Conservation (phyloP, 2,329 filamentous ascomycete genomes). For the Epicoccum sorghinum region DNA sequence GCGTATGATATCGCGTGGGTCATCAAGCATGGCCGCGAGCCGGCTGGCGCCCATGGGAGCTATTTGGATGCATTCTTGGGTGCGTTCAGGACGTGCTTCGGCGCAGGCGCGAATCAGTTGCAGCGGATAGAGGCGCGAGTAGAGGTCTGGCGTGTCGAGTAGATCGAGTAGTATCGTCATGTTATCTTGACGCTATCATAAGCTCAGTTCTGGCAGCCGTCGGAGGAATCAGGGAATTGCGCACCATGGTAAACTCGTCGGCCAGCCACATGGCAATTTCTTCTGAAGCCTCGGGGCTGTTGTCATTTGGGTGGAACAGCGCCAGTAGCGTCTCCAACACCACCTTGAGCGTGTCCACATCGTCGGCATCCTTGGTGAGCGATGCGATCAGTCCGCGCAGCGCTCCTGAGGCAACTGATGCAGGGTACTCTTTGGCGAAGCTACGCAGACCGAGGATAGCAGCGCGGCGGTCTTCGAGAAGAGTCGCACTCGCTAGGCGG, state of each 20-base stretch:
- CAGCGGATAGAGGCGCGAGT: conserved; percentile 86
- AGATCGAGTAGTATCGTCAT: conserved; percentile 89
- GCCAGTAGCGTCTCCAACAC: conserved; percentile 94
- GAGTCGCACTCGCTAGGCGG: conserved; percentile 84
- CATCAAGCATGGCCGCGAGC: conserved; percentile 82
- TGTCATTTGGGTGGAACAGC: conserved; percentile 77
- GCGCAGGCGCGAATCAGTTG: conserved; percentile 89
- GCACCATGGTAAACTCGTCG: conserved; percentile 92
- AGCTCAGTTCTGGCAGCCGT: conserved; percentile 55
- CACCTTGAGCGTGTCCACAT: conserved; percentile 95
- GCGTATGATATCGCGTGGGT: conserved; percentile 82
- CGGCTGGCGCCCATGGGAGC: conserved; percentile 88
- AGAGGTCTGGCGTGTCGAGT: conserved; percentile 85
- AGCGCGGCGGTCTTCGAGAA: conserved; percentile 91
- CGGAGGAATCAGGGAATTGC: conserved; percentile 23
- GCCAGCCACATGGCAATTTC: conserved; percentile 96
- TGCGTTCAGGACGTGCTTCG: conserved; percentile 83
- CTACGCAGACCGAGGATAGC: conserved; percentile 92
- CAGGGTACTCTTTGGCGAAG: conserved; percentile 95
- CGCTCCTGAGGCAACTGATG: conserved; percentile 93
- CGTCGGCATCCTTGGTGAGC: conserved; percentile 84
- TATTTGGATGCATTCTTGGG: conserved; percentile 91
- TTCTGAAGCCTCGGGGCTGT: conserved; percentile 84
- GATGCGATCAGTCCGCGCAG: conserved; percentile 85
- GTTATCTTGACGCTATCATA: conserved; percentile 83